Evolutionary conservation across 2,329 filamentous ascomycete genomes (phyloP).

Genomic region (Alternaria sp.): DNA sequence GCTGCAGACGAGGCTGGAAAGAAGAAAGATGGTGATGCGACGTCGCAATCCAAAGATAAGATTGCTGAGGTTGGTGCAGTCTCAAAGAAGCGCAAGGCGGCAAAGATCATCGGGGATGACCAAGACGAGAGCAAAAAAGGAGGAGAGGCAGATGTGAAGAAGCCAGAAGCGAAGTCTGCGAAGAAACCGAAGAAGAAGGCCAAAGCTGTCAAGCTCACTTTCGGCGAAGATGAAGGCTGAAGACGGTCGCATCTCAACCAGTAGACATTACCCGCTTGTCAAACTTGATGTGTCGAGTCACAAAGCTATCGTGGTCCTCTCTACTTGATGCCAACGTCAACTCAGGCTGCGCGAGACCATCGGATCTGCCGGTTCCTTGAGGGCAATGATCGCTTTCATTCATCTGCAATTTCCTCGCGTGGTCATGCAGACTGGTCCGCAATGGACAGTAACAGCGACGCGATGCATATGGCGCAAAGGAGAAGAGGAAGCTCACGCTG

Average conservation of each 20-base stretch:
- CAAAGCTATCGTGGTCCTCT: background rate
- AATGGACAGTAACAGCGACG: background rate
- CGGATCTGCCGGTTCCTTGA: too few species aligned
- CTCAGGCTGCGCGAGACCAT: background rate
- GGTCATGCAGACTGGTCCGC: too few species aligned
- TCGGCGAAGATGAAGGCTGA: conserved; percentile 44
- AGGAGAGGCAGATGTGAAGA: conserved; percentile 14
- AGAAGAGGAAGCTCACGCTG: background rate
- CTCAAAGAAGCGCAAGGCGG: conserved; percentile 48
- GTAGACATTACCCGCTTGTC: background rate
- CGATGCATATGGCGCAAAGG: background rate
- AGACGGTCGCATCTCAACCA: background rate
- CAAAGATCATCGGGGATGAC: conserved; percentile 44
- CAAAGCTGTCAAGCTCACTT: conserved; percentile 47
- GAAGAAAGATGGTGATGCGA: conserved; percentile 7
- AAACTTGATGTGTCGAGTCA: background rate
- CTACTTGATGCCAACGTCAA: background rate
- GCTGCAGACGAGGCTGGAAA: conserved; percentile 9
- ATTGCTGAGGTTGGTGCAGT: conserved; percentile 42
- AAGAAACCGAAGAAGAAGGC: conserved; percentile 48
- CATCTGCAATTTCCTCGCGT: background rate
- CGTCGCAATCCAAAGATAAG: conserved; percentile 33
- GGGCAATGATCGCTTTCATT: background rate
- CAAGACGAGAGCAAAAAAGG: conserved; percentile 25
- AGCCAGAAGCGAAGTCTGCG: conserved; percentile 18